Base-by-base conservation (phyloP, 345 rosid genomes). In the Eucalyptus erythrocorys region DNA sequence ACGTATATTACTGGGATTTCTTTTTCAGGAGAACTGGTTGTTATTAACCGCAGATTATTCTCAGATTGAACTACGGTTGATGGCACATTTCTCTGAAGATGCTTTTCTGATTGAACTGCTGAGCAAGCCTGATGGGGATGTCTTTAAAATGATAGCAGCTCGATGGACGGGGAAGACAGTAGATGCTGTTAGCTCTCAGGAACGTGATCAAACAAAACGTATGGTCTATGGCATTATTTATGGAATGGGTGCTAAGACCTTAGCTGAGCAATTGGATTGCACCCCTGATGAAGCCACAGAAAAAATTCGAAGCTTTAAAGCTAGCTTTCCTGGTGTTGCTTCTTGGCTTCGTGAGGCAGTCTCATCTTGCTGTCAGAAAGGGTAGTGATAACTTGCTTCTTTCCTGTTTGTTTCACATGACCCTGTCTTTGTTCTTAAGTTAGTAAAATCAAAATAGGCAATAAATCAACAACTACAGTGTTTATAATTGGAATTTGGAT, bases 61-160 rank as follows among this genome's bases (percentile, higher is more conserved):
- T 87, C 99, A 97, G 94, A 97, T 97, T 93, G 99, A 97, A 89
- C 90, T 97, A 91, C 97, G 98, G 88, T 90, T 97, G 49, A 95
- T 97, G 98, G 99, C 99, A 84, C 99, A 97, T 91, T 97, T 97
- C 93, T 96, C 99, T 89, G 91, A 92, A 89, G 99, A 98, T 71
- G 90, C 98, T 49, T 90, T 96, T 86, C 91, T 98, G 89, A 92
- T 98, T 91, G 92, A 95, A 90, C 94, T 97, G 88, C 97, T 97
- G 49, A 94, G 94, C 66, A 92, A 96, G 86, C 98, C 99, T 45
- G 88, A 93, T 82, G 97, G 97, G 76, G 99, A 98, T 93, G 97
- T 98, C 91, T 98, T 97, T 91, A 95, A 93, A 87, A 95, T 97
- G 97, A 95, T 98, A 88, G 96, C 99, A 88, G 97, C 97, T 89